Evolutionary conservation across 2,329 filamentous ascomycete genomes (phyloP).

Genomic region (Colletotrichum gigasporum): DNA sequence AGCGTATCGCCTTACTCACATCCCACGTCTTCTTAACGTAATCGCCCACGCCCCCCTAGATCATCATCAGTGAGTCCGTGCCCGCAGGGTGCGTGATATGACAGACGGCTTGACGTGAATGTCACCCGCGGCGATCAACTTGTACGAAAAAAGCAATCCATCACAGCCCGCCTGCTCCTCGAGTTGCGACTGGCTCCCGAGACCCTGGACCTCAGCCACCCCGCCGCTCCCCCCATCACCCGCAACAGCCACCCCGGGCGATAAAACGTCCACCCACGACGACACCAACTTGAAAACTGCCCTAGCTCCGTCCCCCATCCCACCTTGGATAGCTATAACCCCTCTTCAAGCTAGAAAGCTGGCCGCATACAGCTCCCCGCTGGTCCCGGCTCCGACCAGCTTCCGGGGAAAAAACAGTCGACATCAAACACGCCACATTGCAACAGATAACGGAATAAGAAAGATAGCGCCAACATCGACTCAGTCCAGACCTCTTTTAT

Average conservation of each 20-base stretch:
- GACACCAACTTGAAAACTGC: too few relatives aligned
- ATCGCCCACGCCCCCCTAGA: too few relatives aligned
- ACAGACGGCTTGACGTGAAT: not conserved
- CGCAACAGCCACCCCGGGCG: not conserved
- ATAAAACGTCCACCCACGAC: not conserved
- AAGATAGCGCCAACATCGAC: not conserved
- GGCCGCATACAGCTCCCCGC: not conserved
- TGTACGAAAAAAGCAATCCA: not conserved
- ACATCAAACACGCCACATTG: not conserved
- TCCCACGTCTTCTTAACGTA: conserved; percentile 1
- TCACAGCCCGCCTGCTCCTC: not conserved
- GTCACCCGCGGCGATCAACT: not conserved
- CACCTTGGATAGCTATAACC: too few relatives aligned
- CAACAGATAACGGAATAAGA: not conserved
- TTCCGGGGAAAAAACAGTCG: too few relatives aligned
- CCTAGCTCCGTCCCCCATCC: too few relatives aligned
- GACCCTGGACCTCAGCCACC: not conserved
- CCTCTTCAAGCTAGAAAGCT: too few relatives aligned
- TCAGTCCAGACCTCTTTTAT: not conserved
- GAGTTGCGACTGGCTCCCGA: not conserved
- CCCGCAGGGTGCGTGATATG: not conserved
- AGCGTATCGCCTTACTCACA: too few relatives aligned
- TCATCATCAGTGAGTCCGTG: not conserved
- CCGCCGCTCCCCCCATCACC: not conserved
- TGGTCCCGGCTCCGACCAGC: too few relatives aligned